phyloP scores from a whole-genome alignment of 1,284 basidiomycete genomes.

The Cryptococcus hybrid region DNA sequence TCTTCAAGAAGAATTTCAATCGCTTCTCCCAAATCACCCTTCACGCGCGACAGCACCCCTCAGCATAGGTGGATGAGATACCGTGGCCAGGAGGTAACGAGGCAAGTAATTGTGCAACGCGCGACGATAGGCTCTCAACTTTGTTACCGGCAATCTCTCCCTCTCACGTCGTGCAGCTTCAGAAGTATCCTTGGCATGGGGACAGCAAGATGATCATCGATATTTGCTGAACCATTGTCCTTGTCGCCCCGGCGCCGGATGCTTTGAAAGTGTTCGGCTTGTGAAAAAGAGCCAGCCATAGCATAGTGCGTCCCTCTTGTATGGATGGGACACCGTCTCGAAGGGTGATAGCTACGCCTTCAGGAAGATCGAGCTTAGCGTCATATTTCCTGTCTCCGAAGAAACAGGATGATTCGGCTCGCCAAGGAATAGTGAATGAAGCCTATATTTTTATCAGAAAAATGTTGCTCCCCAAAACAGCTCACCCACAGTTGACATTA shows the following conservation, averaged over 20 bases:
- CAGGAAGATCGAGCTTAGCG: constrained; percentile 13
- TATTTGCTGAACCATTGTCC: constrained; percentile 36
- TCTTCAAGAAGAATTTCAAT: constrained; percentile 42
- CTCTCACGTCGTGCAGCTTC: constrained; percentile 36
- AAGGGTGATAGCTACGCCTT: constrained; percentile 13
- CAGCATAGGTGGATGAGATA: constrained; percentile 16
- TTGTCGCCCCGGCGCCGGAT: constrained; percentile 33
- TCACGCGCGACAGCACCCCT: constrained; percentile 22
- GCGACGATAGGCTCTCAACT: background rate
- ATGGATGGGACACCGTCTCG: constrained; percentile 26
- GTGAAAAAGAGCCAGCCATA: constrained; percentile 46
- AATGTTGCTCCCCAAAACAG: background rate
- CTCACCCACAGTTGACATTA: constrained; percentile 12
- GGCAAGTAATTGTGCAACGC: constrained; percentile 19
- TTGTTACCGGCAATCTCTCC: background rate
- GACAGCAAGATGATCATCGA: constrained; percentile 35
- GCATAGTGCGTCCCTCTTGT: constrained; percentile 30
- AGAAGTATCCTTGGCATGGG: constrained; percentile 22
- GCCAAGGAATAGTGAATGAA: constrained; percentile 38
- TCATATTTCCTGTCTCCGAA: background rate
- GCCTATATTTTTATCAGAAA: constrained; percentile 16
- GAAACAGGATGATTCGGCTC: constrained; percentile 10
- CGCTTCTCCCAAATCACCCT: constrained; percentile 36
- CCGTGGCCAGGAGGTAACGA: constrained; percentile 34
- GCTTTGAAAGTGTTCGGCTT: constrained; percentile 43